These are phyloP conservation scores for Pisolithus microcarpus DNA, from an alignment of 768 basidiomycete species.

Conservation along the genomic window DNA sequence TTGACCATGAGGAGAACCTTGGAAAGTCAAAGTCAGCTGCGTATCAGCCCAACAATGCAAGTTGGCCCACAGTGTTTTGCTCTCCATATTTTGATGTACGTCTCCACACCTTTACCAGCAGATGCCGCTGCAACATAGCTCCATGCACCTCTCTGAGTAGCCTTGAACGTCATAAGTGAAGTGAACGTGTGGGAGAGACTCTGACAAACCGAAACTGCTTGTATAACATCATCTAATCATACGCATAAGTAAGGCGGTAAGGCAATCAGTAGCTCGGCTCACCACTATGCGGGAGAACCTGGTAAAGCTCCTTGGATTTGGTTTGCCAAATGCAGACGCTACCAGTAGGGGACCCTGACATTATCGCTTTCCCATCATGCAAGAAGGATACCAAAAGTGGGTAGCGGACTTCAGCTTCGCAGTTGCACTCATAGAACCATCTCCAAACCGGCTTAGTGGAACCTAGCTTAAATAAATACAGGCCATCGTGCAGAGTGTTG, in stretches of 20 bases:
- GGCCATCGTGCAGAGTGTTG: neutral
- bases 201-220: neutral
- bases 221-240: neutral
- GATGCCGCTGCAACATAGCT: neutral
- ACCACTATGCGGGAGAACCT: constrained; percentile 1
- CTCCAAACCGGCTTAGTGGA: neutral
- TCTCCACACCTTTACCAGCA: neutral
- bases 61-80: neutral
- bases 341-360: neutral
- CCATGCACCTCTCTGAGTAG: neutral
- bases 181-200: neutral
- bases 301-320: neutral
- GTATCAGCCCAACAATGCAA: neutral
- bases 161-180: neutral
- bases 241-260: neutral
- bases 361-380: neutral
- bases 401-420: neutral
- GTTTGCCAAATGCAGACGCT: neutral
- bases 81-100: constrained; percentile 1
- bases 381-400: neutral
- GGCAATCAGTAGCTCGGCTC: neutral
- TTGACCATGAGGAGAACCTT: neutral
- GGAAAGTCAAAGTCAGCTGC: neutral
- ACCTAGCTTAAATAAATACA: neutral
- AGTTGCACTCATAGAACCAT: too few species aligned